Base-by-base conservation (phyloP, 2,329 filamentous ascomycete genomes). In the Penicillium sp. region DNA sequence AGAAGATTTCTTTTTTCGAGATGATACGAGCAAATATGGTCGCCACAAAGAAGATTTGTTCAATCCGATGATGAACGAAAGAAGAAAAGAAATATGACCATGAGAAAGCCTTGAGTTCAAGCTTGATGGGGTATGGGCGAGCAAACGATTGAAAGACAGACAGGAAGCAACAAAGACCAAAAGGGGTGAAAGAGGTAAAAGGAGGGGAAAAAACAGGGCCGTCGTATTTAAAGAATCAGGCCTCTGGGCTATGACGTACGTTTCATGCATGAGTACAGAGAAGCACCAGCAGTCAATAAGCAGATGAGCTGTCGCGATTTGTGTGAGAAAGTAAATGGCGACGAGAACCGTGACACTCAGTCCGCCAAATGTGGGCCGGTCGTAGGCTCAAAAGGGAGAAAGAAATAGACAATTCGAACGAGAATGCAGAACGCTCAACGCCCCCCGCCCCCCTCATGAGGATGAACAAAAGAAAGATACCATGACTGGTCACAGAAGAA, bases 401-500 rank as follows among this genome's bases (percentile, higher is more conserved):
- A 26, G 11, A 9, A 32, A 11, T 27, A 43, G 27, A 38, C 6
- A 18, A 7, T n/a, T 5, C 29, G 45, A 55, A 27, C 40, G 39
- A 50, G 51, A 52, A 51, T 39, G 53, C 56, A 60, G 48, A 60
- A 62, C 58, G 61, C 63, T 64, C 61, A 57, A 54, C 29, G 18
- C 18, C 18, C 18, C 58, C 51, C 56, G 54, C 53, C 60, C 58
- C 53, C 49, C 54, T 39, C 39, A 47, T 53, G 39, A 50, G 49
- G 46, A 54, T 51, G 52, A 45, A 49, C 49, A 43, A 48, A 46
- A 48, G 51, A 46, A 52, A 27, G 48, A 51, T 45, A 58, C 51
- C 49, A 49, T 49, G 42, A 44, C 35, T 47, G 49, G 38, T 39
- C 28, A 47, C 47, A 46, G 50, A 48, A 50, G 50, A 50, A 43